A percentile compares a stretch with the other conserved stretches of the same genome.
phyloP scores from a whole-genome alignment of 371 early-diverging fungal genomes.

The Actinomortierella ambigua region DNA sequence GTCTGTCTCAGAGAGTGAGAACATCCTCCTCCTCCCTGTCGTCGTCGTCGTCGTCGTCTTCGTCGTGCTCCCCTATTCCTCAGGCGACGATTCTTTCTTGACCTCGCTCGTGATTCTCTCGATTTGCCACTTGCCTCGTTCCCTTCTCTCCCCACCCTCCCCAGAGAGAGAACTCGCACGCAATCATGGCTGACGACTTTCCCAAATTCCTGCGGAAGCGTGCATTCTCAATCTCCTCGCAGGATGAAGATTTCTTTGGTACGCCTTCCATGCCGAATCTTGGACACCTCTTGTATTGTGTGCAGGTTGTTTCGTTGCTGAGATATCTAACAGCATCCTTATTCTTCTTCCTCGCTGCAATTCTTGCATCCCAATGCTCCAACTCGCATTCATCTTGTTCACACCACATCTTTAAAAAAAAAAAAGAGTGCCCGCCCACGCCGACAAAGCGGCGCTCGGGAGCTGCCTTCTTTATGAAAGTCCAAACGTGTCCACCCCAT shows the following conservation, averaged over 20 bases:
- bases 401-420: neutral
- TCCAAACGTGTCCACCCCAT: neutral
- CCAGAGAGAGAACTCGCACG: too few species aligned
- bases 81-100: neutral
- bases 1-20: too few species aligned
- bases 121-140: too few species aligned
- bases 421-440: constrained; percentile 5
- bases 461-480: neutral
- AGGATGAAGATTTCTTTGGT: too few species aligned
- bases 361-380: neutral
- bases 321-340: too few species aligned
- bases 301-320: too few species aligned
- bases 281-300: too few species aligned
- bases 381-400: neutral
- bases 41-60: neutral
- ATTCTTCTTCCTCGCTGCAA: neutral
- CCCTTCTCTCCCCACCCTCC: too few species aligned
- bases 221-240: too few species aligned
- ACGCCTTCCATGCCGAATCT: too few species aligned
- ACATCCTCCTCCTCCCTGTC: neutral
- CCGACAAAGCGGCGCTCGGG: constrained; percentile 10
- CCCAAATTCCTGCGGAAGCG: too few species aligned
- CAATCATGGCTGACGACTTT: too few species aligned
- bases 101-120: neutral
- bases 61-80: neutral